Conservation (phyloP, 129 eudicot genomes). For the Smallanthus sonchifolius region DNA sequence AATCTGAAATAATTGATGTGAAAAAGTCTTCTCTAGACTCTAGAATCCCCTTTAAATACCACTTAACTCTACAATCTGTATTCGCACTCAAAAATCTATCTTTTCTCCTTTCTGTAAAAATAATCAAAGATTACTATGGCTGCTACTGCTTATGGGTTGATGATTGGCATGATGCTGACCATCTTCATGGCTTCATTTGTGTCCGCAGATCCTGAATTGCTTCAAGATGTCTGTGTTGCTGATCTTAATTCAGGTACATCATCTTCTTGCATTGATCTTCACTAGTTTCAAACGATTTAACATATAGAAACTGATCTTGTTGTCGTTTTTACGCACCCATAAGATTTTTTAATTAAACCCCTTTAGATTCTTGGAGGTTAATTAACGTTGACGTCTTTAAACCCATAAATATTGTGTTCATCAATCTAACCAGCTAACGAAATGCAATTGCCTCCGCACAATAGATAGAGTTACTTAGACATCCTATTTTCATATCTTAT, state of each 20-base stretch:
- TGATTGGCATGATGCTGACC: slow-evolving; percentile 4
- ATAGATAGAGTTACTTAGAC: no score
- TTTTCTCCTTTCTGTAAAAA: not conserved
- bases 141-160: not conserved
- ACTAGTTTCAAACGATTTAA: no score
- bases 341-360: not conserved
- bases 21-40: slow-evolving; percentile 8
- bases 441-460: no score
- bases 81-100: not conserved
- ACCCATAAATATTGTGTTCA: no score
- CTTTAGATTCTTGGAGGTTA: not conserved
- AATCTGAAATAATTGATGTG: not conserved
- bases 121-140: slow-evolving; percentile 3
- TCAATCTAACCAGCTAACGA: no score
- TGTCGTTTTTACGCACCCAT: no score
- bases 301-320: no score
- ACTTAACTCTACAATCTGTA: not conserved
- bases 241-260: slow-evolving; percentile 52
- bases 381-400: no score
- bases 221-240: slow-evolving; percentile 75
- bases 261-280: no score
- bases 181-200: slow-evolving; percentile 14
- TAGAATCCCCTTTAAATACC: slow-evolving; percentile 15
- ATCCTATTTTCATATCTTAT: no score
- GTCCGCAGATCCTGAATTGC: slow-evolving; percentile 65